These are phyloP conservation scores for Camellia sinensis DNA, from an alignment of 148 eudicot genomes.

Conservation along the genomic window DNA sequence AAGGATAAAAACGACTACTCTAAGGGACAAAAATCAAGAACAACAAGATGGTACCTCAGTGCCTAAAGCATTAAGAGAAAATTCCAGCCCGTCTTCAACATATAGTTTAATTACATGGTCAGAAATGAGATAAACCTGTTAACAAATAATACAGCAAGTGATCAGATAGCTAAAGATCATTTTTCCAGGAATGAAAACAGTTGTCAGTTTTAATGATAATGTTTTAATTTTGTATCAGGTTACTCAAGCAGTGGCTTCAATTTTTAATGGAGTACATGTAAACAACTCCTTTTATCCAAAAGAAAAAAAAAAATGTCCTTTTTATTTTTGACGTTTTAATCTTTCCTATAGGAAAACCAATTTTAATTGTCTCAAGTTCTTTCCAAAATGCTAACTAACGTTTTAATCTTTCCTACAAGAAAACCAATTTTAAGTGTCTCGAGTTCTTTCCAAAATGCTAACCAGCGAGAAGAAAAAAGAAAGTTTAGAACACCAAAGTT, in stretches of 20 bases:
- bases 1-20: neutral
- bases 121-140: conserved; percentile 75
- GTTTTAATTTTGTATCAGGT: neutral
- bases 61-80: conserved; percentile 73
- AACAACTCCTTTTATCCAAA: neutral
- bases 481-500: neutral
- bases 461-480: neutral
- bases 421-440: neutral
- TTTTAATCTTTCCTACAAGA: neutral
- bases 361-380: neutral
- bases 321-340: neutral
- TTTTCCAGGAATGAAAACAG: conserved; percentile 1
- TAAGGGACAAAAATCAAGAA: conserved; percentile 12
- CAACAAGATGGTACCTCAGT: conserved; percentile 64
- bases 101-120: conserved; percentile 73
- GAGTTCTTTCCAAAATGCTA: neutral
- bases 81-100: conserved; percentile 86
- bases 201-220: neutral
- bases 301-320: neutral
- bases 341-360: neutral
- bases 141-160: neutral
- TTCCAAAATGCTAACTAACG: neutral
- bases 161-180: neutral
- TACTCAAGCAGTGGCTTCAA: neutral
- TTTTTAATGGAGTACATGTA: neutral